Percentiles rank a stretch among this genome's conserved stretches.
phyloP scores from a whole-genome alignment of 139 green algal genomes.

The Tetraselmis striata region DNA sequence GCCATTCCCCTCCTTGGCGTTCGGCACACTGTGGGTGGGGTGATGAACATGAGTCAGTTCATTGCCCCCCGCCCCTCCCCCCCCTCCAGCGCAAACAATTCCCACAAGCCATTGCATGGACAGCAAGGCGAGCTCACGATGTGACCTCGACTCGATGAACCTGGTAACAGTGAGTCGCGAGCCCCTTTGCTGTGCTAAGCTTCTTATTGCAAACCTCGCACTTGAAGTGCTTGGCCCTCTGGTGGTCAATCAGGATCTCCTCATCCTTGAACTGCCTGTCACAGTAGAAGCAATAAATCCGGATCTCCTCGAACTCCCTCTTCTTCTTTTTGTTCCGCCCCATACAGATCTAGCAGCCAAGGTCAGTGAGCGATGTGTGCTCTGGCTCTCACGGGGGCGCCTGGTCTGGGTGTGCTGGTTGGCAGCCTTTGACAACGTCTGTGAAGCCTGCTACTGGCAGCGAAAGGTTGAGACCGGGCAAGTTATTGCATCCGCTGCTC shows the following conservation, averaged over 20 bases:
- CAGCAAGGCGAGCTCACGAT: background rate
- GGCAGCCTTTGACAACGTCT: too few species aligned
- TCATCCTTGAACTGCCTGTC: background rate
- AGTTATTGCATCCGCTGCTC: too few species aligned
- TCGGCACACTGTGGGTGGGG: background rate
- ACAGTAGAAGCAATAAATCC: background rate
- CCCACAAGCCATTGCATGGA: too few species aligned
- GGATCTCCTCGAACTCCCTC: background rate
- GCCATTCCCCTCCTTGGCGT: background rate
- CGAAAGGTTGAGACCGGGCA: too few species aligned
- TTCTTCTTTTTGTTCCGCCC: background rate
- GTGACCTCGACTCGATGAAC: background rate
- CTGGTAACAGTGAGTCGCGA: background rate
- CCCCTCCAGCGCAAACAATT: too few species aligned
- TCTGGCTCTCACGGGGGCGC: too few species aligned
- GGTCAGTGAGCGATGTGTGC: too few species aligned
- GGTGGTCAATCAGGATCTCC: background rate
- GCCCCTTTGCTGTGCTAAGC: background rate
- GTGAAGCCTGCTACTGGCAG: too few species aligned
- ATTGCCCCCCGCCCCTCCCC: too few species aligned
- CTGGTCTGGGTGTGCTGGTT: too few species aligned
- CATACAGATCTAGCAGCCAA: too few species aligned
- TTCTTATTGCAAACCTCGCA: slow-evolving; percentile 8
- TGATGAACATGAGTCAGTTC: too few species aligned
- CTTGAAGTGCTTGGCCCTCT: slow-evolving; percentile 1